Evolutionary conservation across 805 yeast species (phyloP).

Genomic region (Cyberlindnera euphorbiae): DNA sequence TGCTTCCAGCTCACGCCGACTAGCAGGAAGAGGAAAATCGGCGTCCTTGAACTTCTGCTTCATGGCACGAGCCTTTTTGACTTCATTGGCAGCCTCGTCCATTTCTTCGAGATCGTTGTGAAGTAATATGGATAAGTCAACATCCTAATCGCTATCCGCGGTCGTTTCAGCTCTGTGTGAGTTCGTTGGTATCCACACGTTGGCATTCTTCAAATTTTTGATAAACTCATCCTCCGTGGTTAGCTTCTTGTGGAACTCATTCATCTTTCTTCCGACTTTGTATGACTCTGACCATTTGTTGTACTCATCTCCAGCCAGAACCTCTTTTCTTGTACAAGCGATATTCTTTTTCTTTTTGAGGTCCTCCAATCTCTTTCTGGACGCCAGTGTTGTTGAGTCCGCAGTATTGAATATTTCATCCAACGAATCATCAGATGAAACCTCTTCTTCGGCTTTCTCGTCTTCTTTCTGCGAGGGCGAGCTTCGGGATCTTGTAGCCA

Average conservation of each 20-base stretch:
- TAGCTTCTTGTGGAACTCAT: background rate
- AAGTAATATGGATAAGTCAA: constrained; percentile 11
- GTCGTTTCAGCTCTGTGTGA: background rate
- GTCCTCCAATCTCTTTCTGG: constrained; percentile 1
- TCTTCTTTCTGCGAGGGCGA: background rate
- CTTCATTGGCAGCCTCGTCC: constrained; percentile 14
- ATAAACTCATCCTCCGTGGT: constrained; percentile 9
- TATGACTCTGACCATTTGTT: background rate
- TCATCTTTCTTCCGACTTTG: constrained; percentile 3
- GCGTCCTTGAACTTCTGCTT: constrained; percentile 18
- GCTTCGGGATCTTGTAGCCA: too few relatives aligned
- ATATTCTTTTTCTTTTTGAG: background rate
- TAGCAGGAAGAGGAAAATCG: constrained; percentile 24
- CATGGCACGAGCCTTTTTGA: constrained; percentile 12
- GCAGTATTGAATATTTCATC: constrained; percentile 7
- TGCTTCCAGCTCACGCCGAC: constrained; percentile 28
- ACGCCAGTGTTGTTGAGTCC: constrained; percentile 5
- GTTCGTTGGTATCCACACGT: constrained; percentile 12
- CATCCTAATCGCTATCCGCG: constrained; percentile 11
- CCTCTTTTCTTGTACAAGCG: background rate
- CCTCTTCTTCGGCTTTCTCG: background rate
- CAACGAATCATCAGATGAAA: constrained; percentile 3
- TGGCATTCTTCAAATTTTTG: constrained; percentile 6
- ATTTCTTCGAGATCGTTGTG: constrained; percentile 16
- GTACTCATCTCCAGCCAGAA: constrained; percentile 7